Conservation (phyloP, 768 basidiomycete genomes). For the Lentinula aciculospora region DNA sequence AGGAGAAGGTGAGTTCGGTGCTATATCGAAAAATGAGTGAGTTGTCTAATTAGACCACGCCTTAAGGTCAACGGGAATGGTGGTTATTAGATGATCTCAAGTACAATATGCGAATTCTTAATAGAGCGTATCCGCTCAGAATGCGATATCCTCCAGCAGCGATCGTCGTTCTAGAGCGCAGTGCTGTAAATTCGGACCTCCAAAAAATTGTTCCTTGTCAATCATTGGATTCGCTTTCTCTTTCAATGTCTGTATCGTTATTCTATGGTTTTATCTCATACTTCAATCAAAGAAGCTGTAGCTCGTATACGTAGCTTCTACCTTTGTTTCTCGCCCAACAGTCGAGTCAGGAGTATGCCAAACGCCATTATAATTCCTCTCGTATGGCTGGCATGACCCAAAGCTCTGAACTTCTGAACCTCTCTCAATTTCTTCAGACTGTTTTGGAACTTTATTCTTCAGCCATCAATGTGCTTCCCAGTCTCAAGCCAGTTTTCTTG, state of each 20-base stretch:
- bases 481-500: neutral
- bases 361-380: too few species aligned
- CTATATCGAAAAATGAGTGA: neutral
- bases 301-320: too few species aligned
- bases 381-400: too few species aligned
- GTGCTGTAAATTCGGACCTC: neutral
- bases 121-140: too few species aligned
- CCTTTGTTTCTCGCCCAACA: neutral
- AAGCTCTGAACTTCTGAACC: too few species aligned
- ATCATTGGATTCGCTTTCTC: neutral
- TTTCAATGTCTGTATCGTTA: neutral
- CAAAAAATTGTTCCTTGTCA: neutral
- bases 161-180: neutral
- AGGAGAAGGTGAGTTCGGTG: slow-evolving; percentile 72
- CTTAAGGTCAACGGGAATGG: slow-evolving; percentile 10
- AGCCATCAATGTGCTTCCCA: neutral
- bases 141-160: too few species aligned
- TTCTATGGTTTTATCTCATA: neutral
- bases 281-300: neutral
- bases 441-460: too few species aligned
- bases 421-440: too few species aligned
- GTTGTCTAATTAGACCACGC: neutral
- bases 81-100: slow-evolving; percentile 4
- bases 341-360: too few species aligned
- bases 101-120: neutral